Percentiles rank a stretch among this genome's conserved stretches.
Conservation (phyloP, 106 monocot genomes). For the Acanthochlamys bracteata region DNA sequence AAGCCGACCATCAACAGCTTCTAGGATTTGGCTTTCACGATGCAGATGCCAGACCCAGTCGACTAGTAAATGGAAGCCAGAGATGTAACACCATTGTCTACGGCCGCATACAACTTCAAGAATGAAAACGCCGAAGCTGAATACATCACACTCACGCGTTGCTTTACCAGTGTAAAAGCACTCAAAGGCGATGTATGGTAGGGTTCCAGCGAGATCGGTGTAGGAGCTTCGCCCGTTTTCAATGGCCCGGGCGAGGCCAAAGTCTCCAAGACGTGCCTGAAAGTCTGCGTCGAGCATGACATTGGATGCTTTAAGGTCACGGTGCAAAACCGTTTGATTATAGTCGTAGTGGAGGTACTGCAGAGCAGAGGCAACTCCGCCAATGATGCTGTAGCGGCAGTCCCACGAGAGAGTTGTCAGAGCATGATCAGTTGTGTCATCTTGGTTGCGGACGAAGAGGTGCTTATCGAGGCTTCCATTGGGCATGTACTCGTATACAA, state of each 20-base stretch:
- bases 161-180: constrained; percentile 86
- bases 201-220: constrained; percentile 37
- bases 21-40: constrained; percentile 29
- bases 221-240: constrained; percentile 67
- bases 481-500: constrained; percentile 89
- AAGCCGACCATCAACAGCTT: constrained; percentile 27
- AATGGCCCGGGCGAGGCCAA: constrained; percentile 81
- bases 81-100: constrained; percentile 25
- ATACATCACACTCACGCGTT: constrained; percentile 77
- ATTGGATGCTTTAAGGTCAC: constrained; percentile 83
- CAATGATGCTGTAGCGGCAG: constrained; percentile 39
- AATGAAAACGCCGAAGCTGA: constrained; percentile 65
- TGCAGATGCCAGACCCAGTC: constrained; percentile 67
- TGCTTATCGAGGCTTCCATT: constrained; percentile 81
- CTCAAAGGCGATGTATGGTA: constrained; percentile 78
- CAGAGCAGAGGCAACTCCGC: constrained; percentile 55
- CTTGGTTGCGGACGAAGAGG: constrained; percentile 25
- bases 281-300: constrained; percentile 64
- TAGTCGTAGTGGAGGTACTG: constrained; percentile 90
- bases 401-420: constrained; percentile 48
- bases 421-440: constrained; percentile 12
- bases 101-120: constrained; percentile 73
- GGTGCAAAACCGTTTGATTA: constrained; percentile 63
- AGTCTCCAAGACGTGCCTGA: constrained; percentile 77
- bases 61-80: constrained; percentile 32